A percentile compares a stretch with the other conserved stretches of the same genome.
phyloP scores from a whole-genome alignment of 768 basidiomycete species.

The Tremella yokohamensis region DNA sequence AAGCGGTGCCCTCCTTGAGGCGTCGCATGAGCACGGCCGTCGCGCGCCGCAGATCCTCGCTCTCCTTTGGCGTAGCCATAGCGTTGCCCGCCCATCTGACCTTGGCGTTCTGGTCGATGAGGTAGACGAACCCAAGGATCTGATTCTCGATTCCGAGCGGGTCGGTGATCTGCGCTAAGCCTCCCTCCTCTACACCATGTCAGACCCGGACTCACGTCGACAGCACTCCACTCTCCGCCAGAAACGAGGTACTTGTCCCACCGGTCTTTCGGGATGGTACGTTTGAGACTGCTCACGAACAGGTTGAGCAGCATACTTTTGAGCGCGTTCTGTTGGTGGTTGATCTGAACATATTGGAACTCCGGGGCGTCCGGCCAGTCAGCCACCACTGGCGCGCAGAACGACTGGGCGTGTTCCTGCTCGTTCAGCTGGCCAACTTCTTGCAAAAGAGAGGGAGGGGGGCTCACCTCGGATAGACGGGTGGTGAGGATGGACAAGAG shows the following conservation, averaged over 20 bases:
- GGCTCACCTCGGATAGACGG: slow-evolving; percentile 75
- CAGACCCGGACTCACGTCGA: slow-evolving; percentile 32
- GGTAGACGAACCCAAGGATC: slow-evolving; percentile 84
- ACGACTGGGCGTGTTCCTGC: slow-evolving; percentile 74
- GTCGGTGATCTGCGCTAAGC: slow-evolving; percentile 29
- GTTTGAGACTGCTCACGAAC: slow-evolving; percentile 71
- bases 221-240: slow-evolving; percentile 43
- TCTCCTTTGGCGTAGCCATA: slow-evolving; percentile 72
- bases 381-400: slow-evolving; percentile 51
- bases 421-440: not conserved
- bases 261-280: slow-evolving; percentile 61
- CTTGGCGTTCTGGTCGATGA: slow-evolving; percentile 77
- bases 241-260: slow-evolving; percentile 46
- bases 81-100: slow-evolving; percentile 92
- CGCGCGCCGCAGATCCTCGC: slow-evolving; percentile 62
- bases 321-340: slow-evolving; percentile 88
- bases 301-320: slow-evolving; percentile 85
- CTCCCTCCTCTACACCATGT: not conserved
- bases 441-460: too few relatives aligned
- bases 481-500: slow-evolving; percentile 79
- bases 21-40: slow-evolving; percentile 49
- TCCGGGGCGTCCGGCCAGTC: slow-evolving; percentile 29
- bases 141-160: slow-evolving; percentile 84
- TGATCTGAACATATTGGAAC: slow-evolving; percentile 58
- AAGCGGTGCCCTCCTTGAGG: not conserved